Conservation (phyloP, 192 early-diverging fungal genomes). For the Ramicandelaber brevisporus region DNA sequence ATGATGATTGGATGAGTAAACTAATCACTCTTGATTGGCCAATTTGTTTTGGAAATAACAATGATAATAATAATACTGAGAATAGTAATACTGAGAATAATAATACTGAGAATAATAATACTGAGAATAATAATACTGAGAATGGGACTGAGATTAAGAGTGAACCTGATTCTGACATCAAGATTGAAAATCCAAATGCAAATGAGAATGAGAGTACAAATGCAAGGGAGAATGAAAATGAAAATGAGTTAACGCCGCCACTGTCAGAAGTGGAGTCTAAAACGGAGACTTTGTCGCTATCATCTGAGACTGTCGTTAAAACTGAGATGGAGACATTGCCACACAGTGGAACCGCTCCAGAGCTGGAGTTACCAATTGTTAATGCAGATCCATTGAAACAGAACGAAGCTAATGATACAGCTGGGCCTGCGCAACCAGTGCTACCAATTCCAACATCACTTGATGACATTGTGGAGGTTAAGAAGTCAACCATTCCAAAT, state of each 20-base stretch:
- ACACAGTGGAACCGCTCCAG: background rate
- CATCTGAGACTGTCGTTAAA: background rate
- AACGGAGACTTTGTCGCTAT: background rate
- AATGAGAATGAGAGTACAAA: background rate
- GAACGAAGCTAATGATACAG: too few species aligned
- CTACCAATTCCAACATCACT: slow-evolving; percentile 29
- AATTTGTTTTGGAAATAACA: slow-evolving; percentile 38
- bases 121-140: slow-evolving; percentile 1
- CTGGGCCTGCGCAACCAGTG: too few species aligned
- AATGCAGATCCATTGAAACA: background rate
- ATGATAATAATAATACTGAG: background rate
- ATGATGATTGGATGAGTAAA: slow-evolving; percentile 44
- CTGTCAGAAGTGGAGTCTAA: background rate
- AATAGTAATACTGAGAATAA: slow-evolving; percentile 1
- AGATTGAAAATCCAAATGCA: background rate
- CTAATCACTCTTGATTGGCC: slow-evolving; percentile 61
- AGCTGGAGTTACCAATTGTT: background rate
- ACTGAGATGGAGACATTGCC: background rate
- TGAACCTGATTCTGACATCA: too few species aligned
- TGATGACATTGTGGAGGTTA: slow-evolving; percentile 35
- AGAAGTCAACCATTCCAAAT: slow-evolving; percentile 27
- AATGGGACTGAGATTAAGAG: background rate
- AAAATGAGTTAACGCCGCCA: background rate
- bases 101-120: slow-evolving; percentile 1
- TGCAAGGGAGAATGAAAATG: background rate